phyloP scores from a whole-genome alignment of 257 asterid genomes.

The Scutellaria baicalensis region DNA sequence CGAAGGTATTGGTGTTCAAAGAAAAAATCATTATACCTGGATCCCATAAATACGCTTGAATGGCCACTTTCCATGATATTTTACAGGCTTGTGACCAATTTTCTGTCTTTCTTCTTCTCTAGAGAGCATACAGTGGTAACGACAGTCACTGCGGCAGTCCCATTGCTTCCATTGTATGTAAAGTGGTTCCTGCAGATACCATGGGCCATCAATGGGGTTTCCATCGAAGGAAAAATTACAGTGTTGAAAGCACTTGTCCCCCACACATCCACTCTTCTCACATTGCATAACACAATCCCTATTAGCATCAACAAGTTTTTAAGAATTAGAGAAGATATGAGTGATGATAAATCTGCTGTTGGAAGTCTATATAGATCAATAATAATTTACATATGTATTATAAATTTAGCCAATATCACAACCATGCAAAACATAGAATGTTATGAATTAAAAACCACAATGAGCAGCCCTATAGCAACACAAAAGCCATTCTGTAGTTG shows the following conservation, averaged over 20 bases:
- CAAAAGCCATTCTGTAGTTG: not conserved
- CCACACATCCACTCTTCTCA: conserved; percentile 86
- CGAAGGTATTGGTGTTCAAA: not conserved
- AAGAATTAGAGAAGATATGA: conserved; percentile 12
- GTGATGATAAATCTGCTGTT: not conserved
- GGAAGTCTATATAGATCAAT: not conserved
- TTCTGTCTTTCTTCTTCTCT: conserved; percentile 68
- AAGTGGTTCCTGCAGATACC: conserved; percentile 94
- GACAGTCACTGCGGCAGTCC: conserved; percentile 81
- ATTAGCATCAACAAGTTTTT: conserved; percentile 22
- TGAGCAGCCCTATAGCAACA: not conserved
- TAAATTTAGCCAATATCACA: not conserved
- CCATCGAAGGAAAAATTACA: conserved; percentile 68
- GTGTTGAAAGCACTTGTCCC: conserved; percentile 67
- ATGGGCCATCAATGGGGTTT: conserved; percentile 56
- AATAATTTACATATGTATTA: not conserved
- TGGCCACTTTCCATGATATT: conserved; percentile 91
- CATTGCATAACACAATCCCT: conserved; percentile 68
- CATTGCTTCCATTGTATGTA: conserved; percentile 76
- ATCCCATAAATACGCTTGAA: conserved; percentile 68
- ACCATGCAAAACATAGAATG: not conserved
- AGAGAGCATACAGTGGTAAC: conserved; percentile 71
- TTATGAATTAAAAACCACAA: not conserved
- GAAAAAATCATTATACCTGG: conserved; percentile 41
- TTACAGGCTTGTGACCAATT: conserved; percentile 62